phyloP scores from a whole-genome alignment of 208 protist species.

The Naegleria gruberi region DNA sequence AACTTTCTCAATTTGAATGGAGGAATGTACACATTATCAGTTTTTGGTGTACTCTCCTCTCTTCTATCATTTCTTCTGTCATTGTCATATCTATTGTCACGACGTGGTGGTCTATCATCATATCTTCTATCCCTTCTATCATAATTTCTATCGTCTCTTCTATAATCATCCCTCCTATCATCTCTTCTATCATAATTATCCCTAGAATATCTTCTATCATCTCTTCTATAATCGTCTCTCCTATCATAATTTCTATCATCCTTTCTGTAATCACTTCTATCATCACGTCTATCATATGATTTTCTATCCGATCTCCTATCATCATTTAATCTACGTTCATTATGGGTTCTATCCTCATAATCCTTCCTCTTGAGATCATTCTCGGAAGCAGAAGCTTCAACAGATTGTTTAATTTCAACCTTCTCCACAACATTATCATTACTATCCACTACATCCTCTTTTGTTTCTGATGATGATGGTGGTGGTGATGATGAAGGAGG shows the following conservation, averaged over 20 bases:
- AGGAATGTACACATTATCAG: slow-evolving; percentile 22
- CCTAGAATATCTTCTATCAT: not conserved
- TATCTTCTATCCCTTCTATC: not conserved
- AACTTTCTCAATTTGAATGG: slow-evolving; percentile 19
- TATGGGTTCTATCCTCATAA: no score
- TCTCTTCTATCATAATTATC: not conserved
- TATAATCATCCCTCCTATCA: not conserved
- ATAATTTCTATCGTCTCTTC: not conserved
- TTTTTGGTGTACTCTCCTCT: not conserved
- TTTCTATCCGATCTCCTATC: not conserved
- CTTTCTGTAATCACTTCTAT: not conserved
- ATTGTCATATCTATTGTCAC: not conserved
- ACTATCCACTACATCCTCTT: no score
- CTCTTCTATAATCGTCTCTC: not conserved
- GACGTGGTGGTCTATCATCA: not conserved
- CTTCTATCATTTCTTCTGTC: not conserved
- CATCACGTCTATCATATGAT: not conserved
- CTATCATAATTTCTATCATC: not conserved
- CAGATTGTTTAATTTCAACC: no score
- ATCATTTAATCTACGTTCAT: no score
- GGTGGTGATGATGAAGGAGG: no score
- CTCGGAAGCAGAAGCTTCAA: no score
- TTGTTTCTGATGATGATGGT: no score
- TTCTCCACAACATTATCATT: no score
- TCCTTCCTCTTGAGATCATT: no score